Percentiles rank a stretch among this genome's conserved stretches.
Evolutionary conservation across 108 stramenopile species (phyloP).

Genomic region (Nitzschia inconspicua): DNA sequence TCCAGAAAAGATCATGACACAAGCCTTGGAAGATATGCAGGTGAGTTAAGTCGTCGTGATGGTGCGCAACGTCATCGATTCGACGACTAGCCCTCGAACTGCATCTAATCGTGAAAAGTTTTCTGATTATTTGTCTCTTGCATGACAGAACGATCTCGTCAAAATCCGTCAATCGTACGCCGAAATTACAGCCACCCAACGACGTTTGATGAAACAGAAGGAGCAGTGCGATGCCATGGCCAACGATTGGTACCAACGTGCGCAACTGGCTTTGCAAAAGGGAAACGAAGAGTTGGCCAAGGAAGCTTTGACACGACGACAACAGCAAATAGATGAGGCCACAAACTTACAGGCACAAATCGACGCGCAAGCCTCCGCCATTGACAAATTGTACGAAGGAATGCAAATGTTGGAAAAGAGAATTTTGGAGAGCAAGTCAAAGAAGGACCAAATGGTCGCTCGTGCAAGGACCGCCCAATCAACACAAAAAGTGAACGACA

Average conservation of each 20-base stretch:
- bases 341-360: constrained; percentile 70
- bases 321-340: constrained; percentile 81
- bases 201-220: constrained; percentile 87
- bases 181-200: constrained; percentile 95
- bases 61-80: neutral
- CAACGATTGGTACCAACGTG: constrained; percentile 92
- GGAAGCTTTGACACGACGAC: constrained; percentile 88
- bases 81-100: too few species aligned
- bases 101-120: too few species aligned
- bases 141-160: constrained; percentile 80
- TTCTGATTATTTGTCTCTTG: neutral
- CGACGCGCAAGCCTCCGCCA: constrained; percentile 62
- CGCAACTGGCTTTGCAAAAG: constrained; percentile 89
- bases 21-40: constrained; percentile 98
- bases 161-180: constrained; percentile 96
- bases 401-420: constrained; percentile 92
- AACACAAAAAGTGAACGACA: constrained; percentile 94
- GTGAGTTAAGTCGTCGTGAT: constrained; percentile 29
- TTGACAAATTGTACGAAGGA: constrained; percentile 90
- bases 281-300: constrained; percentile 93
- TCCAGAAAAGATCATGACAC: constrained; percentile 96
- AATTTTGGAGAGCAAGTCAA: constrained; percentile 89
- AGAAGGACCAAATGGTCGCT: constrained; percentile 96
- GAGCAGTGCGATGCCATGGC: constrained; percentile 84
- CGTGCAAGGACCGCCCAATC: constrained; percentile 94